These are phyloP conservation scores for Chrysoporthe austroafricana DNA, from an alignment of 2,329 filamentous ascomycete species.

Conservation along the genomic window DNA sequence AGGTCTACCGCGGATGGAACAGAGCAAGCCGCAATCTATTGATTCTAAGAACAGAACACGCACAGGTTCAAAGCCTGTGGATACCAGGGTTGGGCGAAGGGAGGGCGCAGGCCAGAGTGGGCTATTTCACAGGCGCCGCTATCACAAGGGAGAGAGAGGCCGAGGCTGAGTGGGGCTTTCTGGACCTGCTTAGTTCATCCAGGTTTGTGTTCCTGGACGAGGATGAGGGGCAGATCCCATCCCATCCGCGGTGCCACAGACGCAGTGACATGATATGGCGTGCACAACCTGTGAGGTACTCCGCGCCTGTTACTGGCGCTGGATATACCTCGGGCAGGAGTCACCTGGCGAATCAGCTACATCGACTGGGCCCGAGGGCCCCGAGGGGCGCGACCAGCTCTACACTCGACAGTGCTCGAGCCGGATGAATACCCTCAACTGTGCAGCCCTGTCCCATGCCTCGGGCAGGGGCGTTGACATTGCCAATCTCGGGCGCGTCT, in stretches of 20 bases:
- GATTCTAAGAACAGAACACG: neutral
- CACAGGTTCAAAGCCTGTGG: neutral
- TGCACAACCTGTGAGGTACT: neutral
- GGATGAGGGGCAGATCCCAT: neutral
- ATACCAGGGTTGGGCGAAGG: neutral
- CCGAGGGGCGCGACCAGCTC: neutral
- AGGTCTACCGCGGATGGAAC: neutral
- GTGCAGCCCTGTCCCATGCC: neutral
- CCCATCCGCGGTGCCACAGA: neutral
- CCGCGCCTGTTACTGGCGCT: neutral
- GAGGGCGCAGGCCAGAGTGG: neutral
- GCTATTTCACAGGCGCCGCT: neutral
- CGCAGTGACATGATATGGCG: neutral
- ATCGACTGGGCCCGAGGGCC: neutral
- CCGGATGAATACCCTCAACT: neutral
- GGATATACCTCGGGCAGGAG: neutral
- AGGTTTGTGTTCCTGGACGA: neutral
- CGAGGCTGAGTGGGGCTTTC: slow-evolving; percentile 2
- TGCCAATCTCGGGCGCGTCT: too few species aligned
- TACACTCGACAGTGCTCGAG: neutral
- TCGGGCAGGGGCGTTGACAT: neutral
- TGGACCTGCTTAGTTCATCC: neutral
- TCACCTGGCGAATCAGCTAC: neutral
- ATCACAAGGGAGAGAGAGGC: slow-evolving; percentile 5
- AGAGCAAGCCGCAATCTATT: neutral